A percentile compares a stretch with the other conserved stretches of the same genome.
These are phyloP conservation scores for Verticillium klebahnii DNA, from an alignment of 2,329 filamentous ascomycete genomes.

Conservation along the genomic window DNA sequence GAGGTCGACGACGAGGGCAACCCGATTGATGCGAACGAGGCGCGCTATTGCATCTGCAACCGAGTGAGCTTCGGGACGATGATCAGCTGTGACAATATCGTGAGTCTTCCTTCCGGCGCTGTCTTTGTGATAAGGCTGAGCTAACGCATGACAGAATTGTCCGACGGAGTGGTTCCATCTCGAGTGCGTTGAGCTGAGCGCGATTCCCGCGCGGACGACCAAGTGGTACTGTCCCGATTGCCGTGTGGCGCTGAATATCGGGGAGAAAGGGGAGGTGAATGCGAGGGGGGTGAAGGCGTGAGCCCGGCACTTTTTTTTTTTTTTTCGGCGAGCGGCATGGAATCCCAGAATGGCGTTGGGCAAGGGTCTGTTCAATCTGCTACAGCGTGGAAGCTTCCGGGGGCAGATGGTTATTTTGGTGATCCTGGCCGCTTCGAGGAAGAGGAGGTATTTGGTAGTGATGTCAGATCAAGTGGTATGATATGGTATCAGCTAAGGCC, in stretches of 20 bases:
- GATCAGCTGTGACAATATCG: conserved; percentile 79
- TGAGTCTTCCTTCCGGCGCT: conserved; percentile 36
- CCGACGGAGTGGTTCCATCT: conserved; percentile 84
- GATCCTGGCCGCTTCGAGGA: not conserved
- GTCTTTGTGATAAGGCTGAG: conserved; percentile 9
- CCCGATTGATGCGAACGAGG: conserved; percentile 69
- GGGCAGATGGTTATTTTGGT: not conserved
- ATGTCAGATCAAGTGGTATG: not conserved
- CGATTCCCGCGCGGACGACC: conserved; percentile 65
- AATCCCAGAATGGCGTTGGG: not conserved
- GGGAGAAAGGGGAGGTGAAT: conserved; percentile 58
- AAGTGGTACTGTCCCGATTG: conserved; percentile 87
- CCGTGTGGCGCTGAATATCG: conserved; percentile 56
- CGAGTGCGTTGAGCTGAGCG: conserved; percentile 65
- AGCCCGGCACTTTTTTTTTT: not conserved
- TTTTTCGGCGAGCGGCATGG: not conserved
- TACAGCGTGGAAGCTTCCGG: not conserved
- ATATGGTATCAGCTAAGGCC: not conserved
- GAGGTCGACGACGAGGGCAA: conserved; percentile 66
- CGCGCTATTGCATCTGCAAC: conserved; percentile 73
- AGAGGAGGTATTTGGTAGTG: not conserved
- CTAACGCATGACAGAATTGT: conserved; percentile 47
- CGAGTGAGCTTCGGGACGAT: conserved; percentile 77
- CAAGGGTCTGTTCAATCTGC: not conserved
- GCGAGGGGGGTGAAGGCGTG: conserved; percentile 50